Base-by-base conservation (phyloP, 768 basidiomycete genomes). In the Chlorophyllum brunneum region DNA sequence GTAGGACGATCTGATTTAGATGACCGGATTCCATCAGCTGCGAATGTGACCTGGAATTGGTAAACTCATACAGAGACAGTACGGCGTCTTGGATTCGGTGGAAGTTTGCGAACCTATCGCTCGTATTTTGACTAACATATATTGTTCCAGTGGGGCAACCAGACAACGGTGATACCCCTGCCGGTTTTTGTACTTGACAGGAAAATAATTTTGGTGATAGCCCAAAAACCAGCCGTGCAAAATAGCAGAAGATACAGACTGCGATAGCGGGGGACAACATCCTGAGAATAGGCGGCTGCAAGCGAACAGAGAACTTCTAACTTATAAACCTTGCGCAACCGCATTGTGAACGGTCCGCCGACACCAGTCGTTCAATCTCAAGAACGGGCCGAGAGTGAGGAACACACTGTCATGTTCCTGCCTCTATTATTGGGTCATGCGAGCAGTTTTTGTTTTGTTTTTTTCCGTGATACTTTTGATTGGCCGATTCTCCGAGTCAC, bases 121-220 rank as follows among this genome's bases (percentile, higher is more conserved):
- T 75, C 27, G 63, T 54, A 34, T 74, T 59, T 37, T 66, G 62
- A 1, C 81, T 83, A 18, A 86, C 83, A 51, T 76, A 85, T 3
- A 86, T 64, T 0, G 83, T 85, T 8, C 79, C 81, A 5, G 55
- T n/a, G 0, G 81, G 80, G 59, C 85, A 86, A 7, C 79, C 81
- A 1, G 48, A 15, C 9, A 83, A 64, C 13, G 82, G 76, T 3
- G 78, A 77, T 3, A 61, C 40, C 0, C 63, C 59, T 0, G 54
- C 42, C 2, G 75, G 60, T 53, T 82, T 83, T 59, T 77, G 68
- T 22, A 77, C 58, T 57, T 85, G 83, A 57, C 83, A 85, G 3
- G 65, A 33, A 15, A 73, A 44, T 57, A 77, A 79, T 13, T 61
- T 48, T 0, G 79, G 73, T 2, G 83, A 83, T 24, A 53, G 39